Base-by-base conservation (phyloP, 495 filamentous ascomycete genomes). In the Cryomyces antarcticus region DNA sequence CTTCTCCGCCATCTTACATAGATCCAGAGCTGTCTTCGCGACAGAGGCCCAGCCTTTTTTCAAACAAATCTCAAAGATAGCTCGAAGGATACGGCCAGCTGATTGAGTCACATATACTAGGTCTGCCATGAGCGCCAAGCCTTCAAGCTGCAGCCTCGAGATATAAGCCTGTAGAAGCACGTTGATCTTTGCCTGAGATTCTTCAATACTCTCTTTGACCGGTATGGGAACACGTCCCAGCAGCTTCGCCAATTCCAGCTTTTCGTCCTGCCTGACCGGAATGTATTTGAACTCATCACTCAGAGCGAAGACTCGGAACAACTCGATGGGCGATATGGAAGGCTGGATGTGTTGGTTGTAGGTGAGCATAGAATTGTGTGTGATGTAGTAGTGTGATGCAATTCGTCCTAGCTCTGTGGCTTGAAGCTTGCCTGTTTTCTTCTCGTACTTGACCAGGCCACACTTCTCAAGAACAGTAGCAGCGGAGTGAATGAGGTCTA, bases 271-370 rank as follows among this genome's bases (percentile, higher is more conserved):
- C 6, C 89, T 80, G 37, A 99, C 87, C 0, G 89, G 89, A 41
- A 99, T 96, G 56, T 94, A 99, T 59, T 94, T 96, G 67, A 99
- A 99, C 60, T 99, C 89, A 42, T 89, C 86, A 53, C 89, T 96
- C 11, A 96, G 72, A 11, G 89, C 80, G 54, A 99, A 99, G n/a
- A 96, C 76, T 7, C 89, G 76, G 75, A 99, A 99, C 27, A 99
- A 66, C 55, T 99, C 89, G 44, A 96, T 87, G 12, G 78, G 78
- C 12, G 79, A 81, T 47, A 96, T 82, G 10, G 79, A 80, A 11
- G 89, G 87, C 58, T 94, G 87, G 30, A 99, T 82, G 47, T 96
- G 80, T 52, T 81, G 82, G 55, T 93, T 89, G 64, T 96, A 99
- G 11, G 80, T 93, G 17, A 85, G 63, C 88, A 99, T 99, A 7